A percentile compares a stretch with the other conserved stretches of the same genome.
Conservation (phyloP, 306 rosid genomes). For the Medicago truncatula region MtrunA17r5.0-ANR NC_053046.1:5624501-5625000, state of each 20-base stretch:
- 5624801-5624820: constrained; percentile 73
- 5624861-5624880: constrained; percentile 64
- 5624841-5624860: constrained; percentile 64
- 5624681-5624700: constrained; percentile 79
- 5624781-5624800: constrained; percentile 72
- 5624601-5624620: constrained; percentile 76
- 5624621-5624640: constrained; percentile 75
- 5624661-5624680: constrained; percentile 97
- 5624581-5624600: constrained; percentile 77
- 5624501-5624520: constrained; percentile 52
- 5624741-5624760: constrained; percentile 27
- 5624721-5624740: constrained; percentile 70
- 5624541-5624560: constrained; percentile 81
- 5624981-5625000: constrained; percentile 85
- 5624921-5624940: constrained; percentile 59
- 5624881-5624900: constrained; percentile 66
- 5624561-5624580: constrained; percentile 93
- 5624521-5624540: constrained; percentile 80
- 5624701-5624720: constrained; percentile 59
- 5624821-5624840: constrained; percentile 73
- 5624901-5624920: constrained; percentile 66
- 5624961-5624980: constrained; percentile 89
- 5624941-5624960: constrained; percentile 55
- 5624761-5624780: constrained; percentile 32
- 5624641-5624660: constrained; percentile 75